Conservation (phyloP, 2,329 filamentous ascomycete genomes). For the Hymenoscyphus scutula region DNA sequence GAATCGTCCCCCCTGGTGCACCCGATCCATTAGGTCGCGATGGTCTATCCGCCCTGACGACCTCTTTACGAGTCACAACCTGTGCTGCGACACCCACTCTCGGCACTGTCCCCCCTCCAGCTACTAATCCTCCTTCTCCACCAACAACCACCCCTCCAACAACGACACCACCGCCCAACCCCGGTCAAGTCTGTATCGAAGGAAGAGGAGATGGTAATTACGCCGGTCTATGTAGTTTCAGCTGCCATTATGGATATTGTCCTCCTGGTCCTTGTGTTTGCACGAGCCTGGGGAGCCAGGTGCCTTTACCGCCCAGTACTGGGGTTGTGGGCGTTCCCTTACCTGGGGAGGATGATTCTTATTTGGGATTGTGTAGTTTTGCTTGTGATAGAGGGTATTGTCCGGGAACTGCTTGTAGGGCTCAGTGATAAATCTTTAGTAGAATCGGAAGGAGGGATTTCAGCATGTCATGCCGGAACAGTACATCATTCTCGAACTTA, state of each 20-base stretch:
- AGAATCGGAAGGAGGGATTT: no score
- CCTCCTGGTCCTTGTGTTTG: neutral
- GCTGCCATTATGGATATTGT: neutral
- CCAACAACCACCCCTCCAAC: neutral
- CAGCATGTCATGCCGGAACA: no score
- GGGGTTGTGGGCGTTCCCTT: neutral
- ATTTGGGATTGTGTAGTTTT: neutral
- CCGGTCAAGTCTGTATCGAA: neutral
- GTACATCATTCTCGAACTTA: no score
- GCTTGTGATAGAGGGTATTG: neutral
- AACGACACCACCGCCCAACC: neutral
- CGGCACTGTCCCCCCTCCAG: slow-evolving; percentile 19
- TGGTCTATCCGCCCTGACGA: slow-evolving; percentile 33
- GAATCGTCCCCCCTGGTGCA: slow-evolving; percentile 20
- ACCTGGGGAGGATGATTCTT: neutral
- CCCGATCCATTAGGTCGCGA: slow-evolving; percentile 31
- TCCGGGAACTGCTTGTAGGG: neutral
- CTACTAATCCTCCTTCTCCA: neutral
- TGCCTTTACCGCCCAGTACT: neutral
- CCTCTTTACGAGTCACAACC: slow-evolving; percentile 33
- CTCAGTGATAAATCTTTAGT: neutral
- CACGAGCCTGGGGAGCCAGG: neutral
- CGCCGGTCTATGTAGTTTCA: neutral
- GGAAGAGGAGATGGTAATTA: neutral
- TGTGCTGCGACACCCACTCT: slow-evolving; percentile 37